Percentiles rank a stretch among this genome's conserved stretches.
Evolutionary conservation across 805 yeast species (phyloP).

Genomic region (Yamadazyma paraphyllophila): DNA sequence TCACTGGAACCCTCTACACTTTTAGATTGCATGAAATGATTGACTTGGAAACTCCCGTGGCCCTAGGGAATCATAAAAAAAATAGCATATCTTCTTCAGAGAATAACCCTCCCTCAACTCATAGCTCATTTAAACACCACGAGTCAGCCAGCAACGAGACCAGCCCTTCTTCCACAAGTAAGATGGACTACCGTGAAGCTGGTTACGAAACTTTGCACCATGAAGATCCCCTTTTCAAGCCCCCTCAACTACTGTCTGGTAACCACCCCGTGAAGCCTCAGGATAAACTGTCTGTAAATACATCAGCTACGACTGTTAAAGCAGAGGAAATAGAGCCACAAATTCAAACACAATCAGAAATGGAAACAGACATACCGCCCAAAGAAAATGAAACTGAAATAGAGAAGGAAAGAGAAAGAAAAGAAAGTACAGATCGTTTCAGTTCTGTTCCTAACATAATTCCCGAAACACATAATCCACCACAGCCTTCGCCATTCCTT

Average conservation of each 20-base stretch:
- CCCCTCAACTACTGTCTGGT: background rate
- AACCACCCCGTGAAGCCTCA: background rate
- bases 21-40: background rate
- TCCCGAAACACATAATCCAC: background rate
- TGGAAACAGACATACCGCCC: no score
- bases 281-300: no score
- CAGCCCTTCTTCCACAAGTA: slow-evolving; percentile 14
- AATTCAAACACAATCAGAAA: no score
- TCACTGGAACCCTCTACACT: no score
- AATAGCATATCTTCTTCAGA: slow-evolving; percentile 8
- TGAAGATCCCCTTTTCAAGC: background rate
- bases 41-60: background rate
- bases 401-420: background rate
- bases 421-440: background rate
- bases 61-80: slow-evolving; percentile 1
- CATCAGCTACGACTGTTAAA: no score
- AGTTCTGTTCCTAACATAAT: background rate
- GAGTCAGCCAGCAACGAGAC: slow-evolving; percentile 13
- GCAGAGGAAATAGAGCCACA: no score
- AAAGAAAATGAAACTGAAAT: no score
- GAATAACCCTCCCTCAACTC: slow-evolving; percentile 12
- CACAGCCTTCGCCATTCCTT: slow-evolving; percentile 1
- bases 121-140: slow-evolving; percentile 14
- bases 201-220: background rate
- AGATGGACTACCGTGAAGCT: background rate